Conservation (phyloP, 352 stramenopile species). For the Blastocystis hominis region DNA sequence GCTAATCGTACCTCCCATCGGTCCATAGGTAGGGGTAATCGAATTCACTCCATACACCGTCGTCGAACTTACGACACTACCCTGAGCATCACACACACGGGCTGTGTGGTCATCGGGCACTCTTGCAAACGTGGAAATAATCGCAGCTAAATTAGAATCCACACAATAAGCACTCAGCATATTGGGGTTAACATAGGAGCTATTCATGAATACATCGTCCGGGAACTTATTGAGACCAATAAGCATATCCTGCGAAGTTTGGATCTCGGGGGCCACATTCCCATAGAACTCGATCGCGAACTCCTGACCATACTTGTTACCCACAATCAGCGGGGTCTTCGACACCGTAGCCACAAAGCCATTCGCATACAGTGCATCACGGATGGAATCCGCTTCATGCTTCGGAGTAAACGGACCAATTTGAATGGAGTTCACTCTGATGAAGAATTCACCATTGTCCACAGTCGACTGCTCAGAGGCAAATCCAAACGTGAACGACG, state of each 20-base stretch:
- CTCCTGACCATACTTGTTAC: constrained; percentile 8
- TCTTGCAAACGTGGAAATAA: not conserved
- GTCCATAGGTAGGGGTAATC: constrained; percentile 9
- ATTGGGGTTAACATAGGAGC: not conserved
- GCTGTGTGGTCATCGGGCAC: not conserved
- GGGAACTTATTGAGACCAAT: constrained; percentile 36
- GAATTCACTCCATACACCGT: constrained; percentile 23
- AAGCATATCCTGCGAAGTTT: not conserved
- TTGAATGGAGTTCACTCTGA: not conserved
- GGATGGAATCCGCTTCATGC: not conserved
- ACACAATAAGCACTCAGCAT: not conserved
- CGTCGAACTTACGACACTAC: not conserved
- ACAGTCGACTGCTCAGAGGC: not conserved
- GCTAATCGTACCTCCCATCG: not conserved
- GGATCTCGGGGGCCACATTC: not conserved
- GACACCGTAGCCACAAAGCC: not conserved
- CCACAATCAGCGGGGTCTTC: constrained; percentile 6
- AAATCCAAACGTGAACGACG: constrained; percentile 23
- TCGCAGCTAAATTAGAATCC: not conserved
- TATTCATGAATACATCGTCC: not conserved
- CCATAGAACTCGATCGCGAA: constrained; percentile 12
- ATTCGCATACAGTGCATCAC: not conserved
- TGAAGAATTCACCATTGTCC: constrained; percentile 11
- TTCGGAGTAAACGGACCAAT: not conserved
- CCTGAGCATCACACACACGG: not conserved